phyloP scores from a whole-genome alignment of 163 green algal genomes.

The Scenedesmus sp. region DNA sequence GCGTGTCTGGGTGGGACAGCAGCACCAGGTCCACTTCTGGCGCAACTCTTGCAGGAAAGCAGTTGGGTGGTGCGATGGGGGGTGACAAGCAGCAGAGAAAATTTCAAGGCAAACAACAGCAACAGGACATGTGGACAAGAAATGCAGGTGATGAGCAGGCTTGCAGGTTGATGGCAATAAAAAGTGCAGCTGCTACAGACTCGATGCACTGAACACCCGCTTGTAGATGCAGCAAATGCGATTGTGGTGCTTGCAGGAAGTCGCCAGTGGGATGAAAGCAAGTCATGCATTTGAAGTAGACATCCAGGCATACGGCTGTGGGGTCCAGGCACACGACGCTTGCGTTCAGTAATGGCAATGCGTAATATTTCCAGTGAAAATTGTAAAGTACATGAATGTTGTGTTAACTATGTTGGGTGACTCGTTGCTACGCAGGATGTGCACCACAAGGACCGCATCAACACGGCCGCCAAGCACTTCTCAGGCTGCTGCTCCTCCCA shows the following conservation, averaged over 20 bases:
- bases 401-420: too few species aligned
- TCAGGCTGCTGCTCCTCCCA: background rate
- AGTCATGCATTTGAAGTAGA: background rate
- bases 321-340: background rate
- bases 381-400: too few species aligned
- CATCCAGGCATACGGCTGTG: background rate
- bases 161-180: background rate
- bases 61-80: background rate
- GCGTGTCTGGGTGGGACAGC: slow-evolving; percentile 86
- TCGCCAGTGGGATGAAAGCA: too few species aligned
- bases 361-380: background rate
- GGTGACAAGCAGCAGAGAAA: background rate
- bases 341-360: background rate
- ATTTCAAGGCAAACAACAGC: background rate
- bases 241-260: too few species aligned
- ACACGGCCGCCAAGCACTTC: background rate
- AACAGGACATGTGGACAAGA: background rate
- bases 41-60: slow-evolving; percentile 42
- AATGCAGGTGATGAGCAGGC: background rate
- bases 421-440: too few species aligned
- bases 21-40: slow-evolving; percentile 83
- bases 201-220: too few species aligned
- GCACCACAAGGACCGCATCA: background rate
- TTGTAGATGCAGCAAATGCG: background rate
- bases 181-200: background rate